Evolutionary conservation across 768 basidiomycete species (phyloP).

Genomic region (Mrakia blollopis): DNA sequence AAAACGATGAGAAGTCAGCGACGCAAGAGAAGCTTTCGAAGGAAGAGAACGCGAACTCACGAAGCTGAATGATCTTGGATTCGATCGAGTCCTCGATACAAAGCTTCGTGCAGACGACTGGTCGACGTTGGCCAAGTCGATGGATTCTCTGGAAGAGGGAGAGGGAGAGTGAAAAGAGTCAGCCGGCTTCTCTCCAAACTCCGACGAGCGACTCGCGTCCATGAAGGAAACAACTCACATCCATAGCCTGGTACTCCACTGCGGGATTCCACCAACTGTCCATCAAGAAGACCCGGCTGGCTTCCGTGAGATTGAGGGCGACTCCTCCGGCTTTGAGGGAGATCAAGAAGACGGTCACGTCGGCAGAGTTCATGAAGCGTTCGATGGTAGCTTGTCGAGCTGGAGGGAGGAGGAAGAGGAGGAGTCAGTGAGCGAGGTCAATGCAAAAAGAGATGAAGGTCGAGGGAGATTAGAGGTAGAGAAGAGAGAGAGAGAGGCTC

Average conservation of each 20-base stretch:
- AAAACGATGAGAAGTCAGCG: background rate
- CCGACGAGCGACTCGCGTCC: background rate
- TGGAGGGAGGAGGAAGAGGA: background rate
- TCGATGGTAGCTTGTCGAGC: conserved; percentile 26
- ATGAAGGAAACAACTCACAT: background rate
- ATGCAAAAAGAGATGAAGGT: too few species aligned
- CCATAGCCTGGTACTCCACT: conserved; percentile 48
- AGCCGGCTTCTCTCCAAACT: background rate
- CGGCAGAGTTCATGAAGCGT: conserved; percentile 70
- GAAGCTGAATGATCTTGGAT: conserved; percentile 80
- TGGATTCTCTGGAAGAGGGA: conserved; percentile 90
- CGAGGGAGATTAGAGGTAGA: too few species aligned
- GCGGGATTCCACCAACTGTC: conserved; percentile 76
- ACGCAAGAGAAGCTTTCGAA: conserved; percentile 12
- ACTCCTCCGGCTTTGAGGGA: conserved; percentile 50
- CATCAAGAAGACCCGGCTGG: conserved; percentile 29
- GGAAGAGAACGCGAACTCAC: conserved; percentile 28
- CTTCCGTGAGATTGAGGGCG: conserved; percentile 30
- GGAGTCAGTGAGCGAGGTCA: conserved; percentile 52
- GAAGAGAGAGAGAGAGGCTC: too few species aligned
- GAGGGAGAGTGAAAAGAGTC: background rate
- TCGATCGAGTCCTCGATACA: conserved; percentile 96
- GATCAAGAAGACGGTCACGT: conserved; percentile 96
- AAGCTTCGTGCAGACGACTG: conserved; percentile 87
- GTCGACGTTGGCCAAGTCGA: conserved; percentile 87